phyloP scores from a whole-genome alignment of 805 yeast species.

The Ogataea kodamae region DNA sequence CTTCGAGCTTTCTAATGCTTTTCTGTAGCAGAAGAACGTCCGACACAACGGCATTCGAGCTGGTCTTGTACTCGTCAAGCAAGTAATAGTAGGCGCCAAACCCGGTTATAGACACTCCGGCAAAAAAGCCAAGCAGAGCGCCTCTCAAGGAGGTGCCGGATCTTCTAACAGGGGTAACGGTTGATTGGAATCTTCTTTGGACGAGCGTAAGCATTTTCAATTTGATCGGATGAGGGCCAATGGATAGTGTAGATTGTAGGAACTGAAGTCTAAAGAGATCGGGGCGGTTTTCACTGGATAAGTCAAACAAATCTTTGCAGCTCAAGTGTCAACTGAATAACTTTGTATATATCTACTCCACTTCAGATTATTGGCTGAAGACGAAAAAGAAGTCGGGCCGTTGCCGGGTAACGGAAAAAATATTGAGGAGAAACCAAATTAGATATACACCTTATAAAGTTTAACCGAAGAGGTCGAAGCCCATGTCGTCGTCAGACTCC shows the following conservation, averaged over 20 bases:
- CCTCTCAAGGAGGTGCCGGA: conserved; percentile 32
- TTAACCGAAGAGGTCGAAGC: conserved; percentile 98
- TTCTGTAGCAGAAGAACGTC: conserved; percentile 71
- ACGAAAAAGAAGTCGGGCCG: conserved; percentile 1
- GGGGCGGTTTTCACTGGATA: too few species aligned
- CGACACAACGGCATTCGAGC: conserved; percentile 68
- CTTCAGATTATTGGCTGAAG: conserved; percentile 8
- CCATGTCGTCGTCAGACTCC: conserved; percentile 81
- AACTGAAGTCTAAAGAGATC: conserved; percentile 2
- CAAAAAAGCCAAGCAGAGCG: conserved; percentile 69
- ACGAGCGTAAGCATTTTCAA: conserved; percentile 16
- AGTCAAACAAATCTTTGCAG: conserved; percentile 1
- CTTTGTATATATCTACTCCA: conserved; percentile 11
- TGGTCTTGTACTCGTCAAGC: conserved; percentile 69
- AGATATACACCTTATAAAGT: conserved; percentile 9
- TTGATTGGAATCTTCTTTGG: conserved; percentile 23
- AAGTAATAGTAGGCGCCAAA: conserved; percentile 73
- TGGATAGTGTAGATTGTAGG: neutral
- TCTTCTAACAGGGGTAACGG: conserved; percentile 21
- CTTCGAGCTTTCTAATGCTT: conserved; percentile 64
- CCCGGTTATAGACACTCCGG: conserved; percentile 74
- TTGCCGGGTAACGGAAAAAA: conserved; percentile 12
- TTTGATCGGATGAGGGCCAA: neutral
- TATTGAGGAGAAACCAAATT: neutral
- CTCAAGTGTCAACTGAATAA: conserved; percentile 1